These are phyloP conservation scores for Hericium coralloides DNA, from an alignment of 768 basidiomycete genomes.

Conservation along the genomic window DNA sequence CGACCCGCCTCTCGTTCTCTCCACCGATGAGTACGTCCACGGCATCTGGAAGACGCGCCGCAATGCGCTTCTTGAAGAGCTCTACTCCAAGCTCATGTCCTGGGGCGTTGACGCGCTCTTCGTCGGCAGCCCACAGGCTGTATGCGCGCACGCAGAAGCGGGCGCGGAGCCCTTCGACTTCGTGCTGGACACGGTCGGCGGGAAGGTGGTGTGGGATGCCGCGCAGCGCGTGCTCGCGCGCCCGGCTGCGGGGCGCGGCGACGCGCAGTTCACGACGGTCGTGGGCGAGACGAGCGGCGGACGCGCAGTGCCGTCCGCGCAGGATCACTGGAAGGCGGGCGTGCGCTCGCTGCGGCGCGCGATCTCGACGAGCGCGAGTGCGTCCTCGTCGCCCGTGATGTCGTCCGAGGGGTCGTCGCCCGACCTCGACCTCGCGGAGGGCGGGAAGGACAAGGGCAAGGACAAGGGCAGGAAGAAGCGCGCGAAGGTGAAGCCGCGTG, in stretches of 20 bases:
- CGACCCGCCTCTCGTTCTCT: conserved; percentile 17
- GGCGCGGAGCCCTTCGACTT: conserved; percentile 66
- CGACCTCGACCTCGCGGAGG: not conserved
- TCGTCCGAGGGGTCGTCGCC: not conserved
- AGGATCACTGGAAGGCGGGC: conserved; percentile 67
- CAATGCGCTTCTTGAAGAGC: conserved; percentile 18
- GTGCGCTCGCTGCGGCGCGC: conserved; percentile 46
- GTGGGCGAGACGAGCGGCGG: conserved; percentile 58
- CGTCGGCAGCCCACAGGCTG: conserved; percentile 47
- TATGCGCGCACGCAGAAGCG: conserved; percentile 40
- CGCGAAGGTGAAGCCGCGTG: conserved; percentile 18
- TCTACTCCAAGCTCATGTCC: conserved; percentile 37
- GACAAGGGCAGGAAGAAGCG: not conserved
- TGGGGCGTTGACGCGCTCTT: conserved; percentile 79
- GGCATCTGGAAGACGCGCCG: conserved; percentile 8
- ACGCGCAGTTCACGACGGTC: conserved; percentile 67
- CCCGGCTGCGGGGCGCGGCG: conserved; percentile 21
- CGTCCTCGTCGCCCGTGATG: not conserved
- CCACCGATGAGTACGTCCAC: conserved; percentile 16
- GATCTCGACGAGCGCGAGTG: conserved; percentile 11
- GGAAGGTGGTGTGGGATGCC: conserved; percentile 71
- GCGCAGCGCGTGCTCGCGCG: conserved; percentile 46
- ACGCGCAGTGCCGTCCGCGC: conserved; percentile 58
- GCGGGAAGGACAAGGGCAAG: not conserved
- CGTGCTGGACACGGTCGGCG: conserved; percentile 78